Conservation (phyloP, 2,329 filamentous ascomycete species). For the Colletotrichum theobromicola region DNA sequence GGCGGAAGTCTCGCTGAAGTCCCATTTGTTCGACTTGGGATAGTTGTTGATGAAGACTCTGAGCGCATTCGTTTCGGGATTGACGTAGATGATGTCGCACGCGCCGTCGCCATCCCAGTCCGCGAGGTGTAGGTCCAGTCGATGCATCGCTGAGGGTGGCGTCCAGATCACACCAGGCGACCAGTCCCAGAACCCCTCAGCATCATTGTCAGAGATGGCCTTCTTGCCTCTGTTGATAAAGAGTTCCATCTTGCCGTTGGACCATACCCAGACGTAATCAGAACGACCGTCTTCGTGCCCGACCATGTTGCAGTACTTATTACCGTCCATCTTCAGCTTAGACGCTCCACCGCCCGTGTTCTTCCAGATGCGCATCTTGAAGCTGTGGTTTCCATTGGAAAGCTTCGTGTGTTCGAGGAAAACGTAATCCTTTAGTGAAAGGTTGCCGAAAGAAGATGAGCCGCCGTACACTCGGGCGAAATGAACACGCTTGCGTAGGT, state of each 20-base stretch:
- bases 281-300: neutral
- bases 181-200: neutral
- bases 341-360: neutral
- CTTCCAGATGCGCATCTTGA: neutral
- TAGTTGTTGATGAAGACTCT: neutral
- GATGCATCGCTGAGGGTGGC: conserved; percentile 15
- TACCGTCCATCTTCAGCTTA: neutral
- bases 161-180: neutral
- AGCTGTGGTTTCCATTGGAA: neutral
- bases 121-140: conserved; percentile 34
- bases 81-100: conserved; percentile 33
- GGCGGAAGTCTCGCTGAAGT: neutral
- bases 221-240: conserved; percentile 14
- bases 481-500: neutral
- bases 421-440: neutral
- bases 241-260: neutral
- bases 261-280: neutral
- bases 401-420: neutral
- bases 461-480: neutral
- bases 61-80: neutral
- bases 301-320: neutral
- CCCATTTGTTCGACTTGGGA: neutral
- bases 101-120: conserved; percentile 42
- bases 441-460: neutral
- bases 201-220: conserved; percentile 8